Evolutionary conservation across 2,329 filamentous ascomycete genomes (phyloP).

Genomic region (Ophiobolus disseminans): DNA sequence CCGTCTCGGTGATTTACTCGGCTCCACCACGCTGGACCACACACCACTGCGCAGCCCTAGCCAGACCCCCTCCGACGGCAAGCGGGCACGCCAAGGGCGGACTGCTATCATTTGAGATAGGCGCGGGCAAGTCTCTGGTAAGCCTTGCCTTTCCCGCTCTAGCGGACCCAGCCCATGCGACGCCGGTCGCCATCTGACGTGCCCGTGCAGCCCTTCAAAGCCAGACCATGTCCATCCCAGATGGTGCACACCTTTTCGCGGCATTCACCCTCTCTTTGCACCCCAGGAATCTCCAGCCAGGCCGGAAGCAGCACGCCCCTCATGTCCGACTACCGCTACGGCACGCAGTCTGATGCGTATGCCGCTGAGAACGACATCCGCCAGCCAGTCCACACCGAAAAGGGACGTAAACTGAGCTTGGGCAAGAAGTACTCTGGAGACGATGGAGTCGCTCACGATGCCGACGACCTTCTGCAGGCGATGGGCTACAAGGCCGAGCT

Average conservation of each 20-base stretch:
- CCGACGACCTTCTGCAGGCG: constrained; percentile 68
- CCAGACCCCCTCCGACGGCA: constrained; percentile 14
- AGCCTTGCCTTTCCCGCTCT: constrained; percentile 26
- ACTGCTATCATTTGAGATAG: constrained; percentile 24
- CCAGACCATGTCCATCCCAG: constrained; percentile 25
- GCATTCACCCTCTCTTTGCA: constrained; percentile 15
- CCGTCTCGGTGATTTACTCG: constrained; percentile 24
- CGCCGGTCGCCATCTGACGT: constrained; percentile 27
- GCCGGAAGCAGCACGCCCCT: constrained; percentile 18
- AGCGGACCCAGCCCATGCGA: constrained; percentile 31
- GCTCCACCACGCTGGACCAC: constrained; percentile 8
- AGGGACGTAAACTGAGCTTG: constrained; percentile 36
- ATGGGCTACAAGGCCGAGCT: constrained; percentile 73
- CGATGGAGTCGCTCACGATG: constrained; percentile 49
- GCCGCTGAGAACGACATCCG: constrained; percentile 40
- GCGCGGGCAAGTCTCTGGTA: constrained; percentile 22
- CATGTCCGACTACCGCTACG: constrained; percentile 36
- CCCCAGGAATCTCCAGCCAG: constrained; percentile 16
- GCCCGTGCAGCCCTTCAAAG: constrained; percentile 37
- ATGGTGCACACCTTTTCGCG: constrained; percentile 26
- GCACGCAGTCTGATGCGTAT: constrained; percentile 45
- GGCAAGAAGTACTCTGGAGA: constrained; percentile 30
- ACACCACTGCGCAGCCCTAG: constrained; percentile 14
- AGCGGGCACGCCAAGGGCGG: constrained; percentile 27
- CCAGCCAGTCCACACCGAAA: constrained; percentile 24